These are phyloP conservation scores for Pelargonium nanum DNA, from an alignment of 345 rosid genomes.

Conservation along the genomic window DNA sequence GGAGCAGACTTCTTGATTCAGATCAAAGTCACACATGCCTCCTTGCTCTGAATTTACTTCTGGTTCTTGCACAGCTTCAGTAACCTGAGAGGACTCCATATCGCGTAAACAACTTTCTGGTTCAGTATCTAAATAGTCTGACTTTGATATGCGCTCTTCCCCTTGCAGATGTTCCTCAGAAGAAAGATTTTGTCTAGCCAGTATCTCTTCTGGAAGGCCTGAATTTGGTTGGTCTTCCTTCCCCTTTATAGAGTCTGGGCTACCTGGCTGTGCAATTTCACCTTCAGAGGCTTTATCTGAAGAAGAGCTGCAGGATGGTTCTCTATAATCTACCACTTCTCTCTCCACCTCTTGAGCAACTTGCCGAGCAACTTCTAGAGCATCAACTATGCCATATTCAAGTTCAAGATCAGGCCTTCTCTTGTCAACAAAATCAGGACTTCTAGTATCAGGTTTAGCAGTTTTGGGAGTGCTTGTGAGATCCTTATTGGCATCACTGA, in stretches of 20 bases:
- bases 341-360: slow-evolving; percentile 90
- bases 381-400: slow-evolving; percentile 80
- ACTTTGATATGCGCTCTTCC: slow-evolving; percentile 21
- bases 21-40: slow-evolving; percentile 58
- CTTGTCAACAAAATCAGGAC: slow-evolving; percentile 31
- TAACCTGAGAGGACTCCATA: slow-evolving; percentile 45
- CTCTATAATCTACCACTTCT: slow-evolving; percentile 58
- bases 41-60: slow-evolving; percentile 45
- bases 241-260: slow-evolving; percentile 37
- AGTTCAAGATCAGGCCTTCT: slow-evolving; percentile 42
- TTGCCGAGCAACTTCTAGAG: slow-evolving; percentile 80
- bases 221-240: slow-evolving; percentile 18
- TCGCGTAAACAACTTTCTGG: slow-evolving; percentile 34
- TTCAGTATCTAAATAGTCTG: slow-evolving; percentile 23
- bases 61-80: slow-evolving; percentile 42
- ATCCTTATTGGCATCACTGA: slow-evolving; percentile 27
- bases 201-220: slow-evolving; percentile 29
- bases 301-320: slow-evolving; percentile 48
- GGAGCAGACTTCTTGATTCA: slow-evolving; percentile 68
- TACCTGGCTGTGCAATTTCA: slow-evolving; percentile 31
- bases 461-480: slow-evolving; percentile 26
- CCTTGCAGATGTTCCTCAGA: slow-evolving; percentile 25
- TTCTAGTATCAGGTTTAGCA: slow-evolving; percentile 26
- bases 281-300: slow-evolving; percentile 42
- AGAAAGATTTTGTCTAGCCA: slow-evolving; percentile 32